Conservation (phyloP, 257 asterid genomes). For the Ilex aquifolium region DNA sequence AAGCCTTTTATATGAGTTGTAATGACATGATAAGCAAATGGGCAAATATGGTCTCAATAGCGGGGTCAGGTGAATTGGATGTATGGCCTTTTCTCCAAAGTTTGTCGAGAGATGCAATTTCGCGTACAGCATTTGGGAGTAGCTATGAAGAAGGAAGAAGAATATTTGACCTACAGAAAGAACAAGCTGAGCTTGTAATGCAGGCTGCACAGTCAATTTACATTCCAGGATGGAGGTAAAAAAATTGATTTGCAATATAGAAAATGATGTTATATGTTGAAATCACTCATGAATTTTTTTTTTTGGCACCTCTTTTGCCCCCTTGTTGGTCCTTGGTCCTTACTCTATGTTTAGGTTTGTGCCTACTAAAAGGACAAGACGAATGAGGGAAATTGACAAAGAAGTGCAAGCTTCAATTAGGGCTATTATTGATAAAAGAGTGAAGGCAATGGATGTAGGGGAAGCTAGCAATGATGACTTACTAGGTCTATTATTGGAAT, state of each 20-base stretch:
- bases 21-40: constrained; percentile 49
- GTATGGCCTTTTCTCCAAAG: constrained; percentile 45
- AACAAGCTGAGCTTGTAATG: constrained; percentile 20
- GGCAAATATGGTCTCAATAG: constrained; percentile 25
- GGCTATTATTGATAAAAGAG: constrained; percentile 29
- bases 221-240: constrained; percentile 43
- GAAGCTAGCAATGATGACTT: constrained; percentile 29
- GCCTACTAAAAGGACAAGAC: constrained; percentile 39
- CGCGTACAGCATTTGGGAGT: constrained; percentile 61
- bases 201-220: constrained; percentile 18
- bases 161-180: constrained; percentile 39
- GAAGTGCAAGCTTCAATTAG: constrained; percentile 32
- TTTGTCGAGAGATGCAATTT: constrained; percentile 36
- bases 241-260: constrained; percentile 4
- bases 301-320: too few species aligned
- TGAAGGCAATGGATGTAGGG: constrained; percentile 31
- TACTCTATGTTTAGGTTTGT: constrained; percentile 21
- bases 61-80: constrained; percentile 38
- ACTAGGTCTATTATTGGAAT: constrained; percentile 29
- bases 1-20: constrained; percentile 45
- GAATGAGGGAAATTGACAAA: constrained; percentile 31
- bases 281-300: not conserved
- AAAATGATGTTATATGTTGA: not conserved
- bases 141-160: constrained; percentile 40
- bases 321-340: too few species aligned